phyloP scores from a whole-genome alignment of 805 yeast genomes.

The Myxozyma geophila region DNA sequence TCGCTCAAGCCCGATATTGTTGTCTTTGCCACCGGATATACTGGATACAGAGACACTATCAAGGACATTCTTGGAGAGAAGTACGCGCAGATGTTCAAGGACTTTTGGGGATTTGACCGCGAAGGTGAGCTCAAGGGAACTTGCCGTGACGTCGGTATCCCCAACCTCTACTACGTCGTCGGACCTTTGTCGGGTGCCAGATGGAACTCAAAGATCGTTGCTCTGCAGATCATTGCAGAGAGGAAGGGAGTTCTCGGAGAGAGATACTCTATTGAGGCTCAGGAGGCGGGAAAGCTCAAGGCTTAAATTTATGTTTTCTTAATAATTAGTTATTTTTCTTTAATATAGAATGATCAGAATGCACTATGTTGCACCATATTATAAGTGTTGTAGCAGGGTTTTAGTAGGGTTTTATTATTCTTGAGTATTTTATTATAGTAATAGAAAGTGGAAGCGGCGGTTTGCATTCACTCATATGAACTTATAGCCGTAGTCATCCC shows the following conservation, averaged over 20 bases:
- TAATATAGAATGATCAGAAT: no score
- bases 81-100: conserved; percentile 46
- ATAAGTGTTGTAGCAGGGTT: no score
- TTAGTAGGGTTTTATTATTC: no score
- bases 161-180: conserved; percentile 51
- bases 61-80: conserved; percentile 48
- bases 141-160: conserved; percentile 51
- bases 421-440: no score
- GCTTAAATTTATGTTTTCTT: not conserved
- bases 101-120: conserved; percentile 51
- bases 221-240: conserved; percentile 50
- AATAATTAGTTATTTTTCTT: no score
- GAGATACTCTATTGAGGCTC: conserved; percentile 36
- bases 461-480: no score
- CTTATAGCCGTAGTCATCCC: no score
- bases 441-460: no score
- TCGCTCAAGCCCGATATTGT: conserved; percentile 47
- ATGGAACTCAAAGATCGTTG: conserved; percentile 49
- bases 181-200: conserved; percentile 51
- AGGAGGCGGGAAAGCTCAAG: conserved; percentile 18
- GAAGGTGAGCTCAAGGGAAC: conserved; percentile 52
- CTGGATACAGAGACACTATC: conserved; percentile 52
- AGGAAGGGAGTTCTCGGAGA: conserved; percentile 28
- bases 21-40: conserved; percentile 54
- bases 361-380: no score